Evolutionary conservation across 306 rosid species (phyloP).

Genomic region (Cucumis cinereus): DNA sequence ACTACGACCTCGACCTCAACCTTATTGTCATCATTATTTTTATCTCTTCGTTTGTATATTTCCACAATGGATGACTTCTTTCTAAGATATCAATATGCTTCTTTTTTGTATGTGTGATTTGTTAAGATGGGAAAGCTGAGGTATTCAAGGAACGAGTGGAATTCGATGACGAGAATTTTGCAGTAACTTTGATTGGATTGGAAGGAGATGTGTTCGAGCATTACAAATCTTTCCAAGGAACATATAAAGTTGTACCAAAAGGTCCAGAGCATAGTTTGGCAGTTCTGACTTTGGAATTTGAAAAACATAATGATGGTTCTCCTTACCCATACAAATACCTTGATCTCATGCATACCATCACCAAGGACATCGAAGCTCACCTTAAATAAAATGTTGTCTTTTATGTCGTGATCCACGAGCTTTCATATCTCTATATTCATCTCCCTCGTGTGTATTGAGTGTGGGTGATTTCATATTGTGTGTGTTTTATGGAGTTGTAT

Average conservation of each 20-base stretch:
- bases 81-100: no score
- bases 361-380: slow-evolving; percentile 24
- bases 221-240: slow-evolving; percentile 16
- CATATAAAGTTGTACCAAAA: slow-evolving; percentile 15
- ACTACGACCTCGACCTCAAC: no score
- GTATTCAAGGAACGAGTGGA: slow-evolving; percentile 26
- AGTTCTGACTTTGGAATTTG: slow-evolving; percentile 13
- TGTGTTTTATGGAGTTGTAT: no score
- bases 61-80: no score
- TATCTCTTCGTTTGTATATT: no score
- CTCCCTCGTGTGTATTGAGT: no score
- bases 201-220: slow-evolving; percentile 19
- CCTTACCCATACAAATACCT: slow-evolving; percentile 21
- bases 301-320: slow-evolving; percentile 11
- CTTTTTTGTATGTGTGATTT: not conserved
- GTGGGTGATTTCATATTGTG: no score
- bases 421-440: no score
- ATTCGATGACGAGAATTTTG: slow-evolving; percentile 11
- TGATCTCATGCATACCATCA: slow-evolving; percentile 9
- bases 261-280: slow-evolving; percentile 3
- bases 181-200: not conserved
- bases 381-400: not conserved
- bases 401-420: not conserved
- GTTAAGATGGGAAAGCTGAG: slow-evolving; percentile 11
- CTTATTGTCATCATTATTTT: no score